phyloP scores from a whole-genome alignment of 148 eudicot genomes.

The Vaccinium myrtillus region DNA sequence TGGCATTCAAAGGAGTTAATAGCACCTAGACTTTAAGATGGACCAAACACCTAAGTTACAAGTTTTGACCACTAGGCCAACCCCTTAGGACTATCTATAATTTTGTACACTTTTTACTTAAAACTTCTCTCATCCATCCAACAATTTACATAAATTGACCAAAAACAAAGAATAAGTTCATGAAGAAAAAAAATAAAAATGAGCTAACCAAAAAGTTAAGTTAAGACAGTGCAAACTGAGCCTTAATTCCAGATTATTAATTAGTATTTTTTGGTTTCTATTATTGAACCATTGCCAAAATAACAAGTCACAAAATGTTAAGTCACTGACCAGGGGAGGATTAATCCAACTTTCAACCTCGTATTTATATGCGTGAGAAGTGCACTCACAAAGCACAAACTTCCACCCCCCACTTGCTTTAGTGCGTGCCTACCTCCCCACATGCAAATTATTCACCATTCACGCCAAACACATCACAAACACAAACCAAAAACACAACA shows the following conservation, averaged over 20 bases:
- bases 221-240: background rate
- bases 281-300: background rate
- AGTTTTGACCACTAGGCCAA: background rate
- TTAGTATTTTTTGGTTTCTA: background rate
- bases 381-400: conserved; percentile 25
- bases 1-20: no score
- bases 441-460: conserved; percentile 42
- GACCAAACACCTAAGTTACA: background rate
- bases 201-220: background rate
- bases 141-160: background rate
- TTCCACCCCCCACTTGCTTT: conserved; percentile 2
- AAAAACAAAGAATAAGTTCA: background rate
- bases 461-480: conserved; percentile 38
- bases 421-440: no score
- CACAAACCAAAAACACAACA: conserved; percentile 4
- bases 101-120: background rate
- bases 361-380: conserved; percentile 32
- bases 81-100: background rate
- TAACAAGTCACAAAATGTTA: conserved; percentile 19
- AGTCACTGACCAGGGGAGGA: background rate
- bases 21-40: no score
- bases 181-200: background rate
- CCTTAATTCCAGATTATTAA: background rate
- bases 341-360: background rate
- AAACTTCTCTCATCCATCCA: background rate